A percentile compares a stretch with the other conserved stretches of the same genome.
phyloP scores from a whole-genome alignment of 148 eudicot species.

The Rhododendron kiyosumense region DNA sequence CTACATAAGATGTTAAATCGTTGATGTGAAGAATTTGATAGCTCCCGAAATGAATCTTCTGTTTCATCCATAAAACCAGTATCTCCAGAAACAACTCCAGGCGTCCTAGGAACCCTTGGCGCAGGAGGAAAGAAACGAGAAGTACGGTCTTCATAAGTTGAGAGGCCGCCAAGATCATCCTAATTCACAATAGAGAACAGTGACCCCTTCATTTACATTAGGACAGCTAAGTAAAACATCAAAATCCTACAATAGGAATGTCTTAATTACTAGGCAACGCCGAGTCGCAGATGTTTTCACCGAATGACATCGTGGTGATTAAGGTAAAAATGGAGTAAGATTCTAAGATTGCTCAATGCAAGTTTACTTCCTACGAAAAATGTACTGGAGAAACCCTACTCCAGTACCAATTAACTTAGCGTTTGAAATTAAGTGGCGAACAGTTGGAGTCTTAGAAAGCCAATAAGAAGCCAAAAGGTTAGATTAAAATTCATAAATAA shows the following conservation, averaged over 20 bases:
- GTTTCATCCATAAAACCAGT: slow-evolving; percentile 64
- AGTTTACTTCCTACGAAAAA: not conserved
- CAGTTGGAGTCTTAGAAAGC: not conserved
- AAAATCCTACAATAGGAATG: not conserved
- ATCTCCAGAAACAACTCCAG: slow-evolving; percentile 87
- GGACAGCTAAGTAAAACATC: not conserved
- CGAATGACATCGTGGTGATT: not conserved
- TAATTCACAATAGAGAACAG: slow-evolving; percentile 18
- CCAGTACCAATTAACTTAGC: not conserved
- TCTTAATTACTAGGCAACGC: not conserved
- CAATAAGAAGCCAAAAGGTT: not conserved
- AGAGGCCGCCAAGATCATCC: slow-evolving; percentile 36
- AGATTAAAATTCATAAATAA: not conserved
- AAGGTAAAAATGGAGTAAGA: not conserved
- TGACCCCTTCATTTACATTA: not conserved
- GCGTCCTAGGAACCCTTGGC: slow-evolving; percentile 78
- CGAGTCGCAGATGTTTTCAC: not conserved
- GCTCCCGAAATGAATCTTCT: slow-evolving; percentile 71
- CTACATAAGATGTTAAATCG: slow-evolving; percentile 83
- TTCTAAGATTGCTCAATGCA: not conserved
- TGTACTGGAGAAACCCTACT: not conserved
- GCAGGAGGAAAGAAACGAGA: slow-evolving; percentile 91
- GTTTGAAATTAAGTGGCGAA: not conserved
- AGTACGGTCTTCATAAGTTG: slow-evolving; percentile 86
- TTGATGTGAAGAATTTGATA: slow-evolving; percentile 72